Conservation (phyloP, 306 rosid genomes). For the Pachyrhizus erosus region DNA sequence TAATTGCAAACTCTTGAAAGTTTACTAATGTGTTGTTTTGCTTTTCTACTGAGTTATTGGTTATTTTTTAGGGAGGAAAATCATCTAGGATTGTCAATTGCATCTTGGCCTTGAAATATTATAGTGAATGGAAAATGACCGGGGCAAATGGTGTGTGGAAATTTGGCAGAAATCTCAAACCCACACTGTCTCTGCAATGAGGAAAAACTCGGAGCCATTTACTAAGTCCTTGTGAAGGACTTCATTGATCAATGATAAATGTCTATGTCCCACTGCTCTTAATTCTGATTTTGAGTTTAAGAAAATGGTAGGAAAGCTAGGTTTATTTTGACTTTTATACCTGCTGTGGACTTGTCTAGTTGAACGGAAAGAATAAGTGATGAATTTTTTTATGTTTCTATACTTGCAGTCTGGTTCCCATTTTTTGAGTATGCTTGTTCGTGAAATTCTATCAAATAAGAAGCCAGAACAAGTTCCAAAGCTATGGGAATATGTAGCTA, state of each 20-base stretch:
- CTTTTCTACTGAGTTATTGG: slow-evolving; percentile 1
- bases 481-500: slow-evolving; percentile 54
- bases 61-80: slow-evolving; percentile 77
- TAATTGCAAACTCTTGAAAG: no score
- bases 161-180: no score
- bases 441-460: no score
- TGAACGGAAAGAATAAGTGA: no score
- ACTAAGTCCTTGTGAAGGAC: slow-evolving; percentile 74
- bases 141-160: slow-evolving; percentile 79
- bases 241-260: slow-evolving; percentile 71
- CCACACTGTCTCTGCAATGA: slow-evolving; percentile 53
- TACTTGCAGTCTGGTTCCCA: no score
- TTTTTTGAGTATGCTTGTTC: no score
- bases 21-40: neutral
- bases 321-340: no score
- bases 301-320: no score
- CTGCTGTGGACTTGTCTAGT: no score
- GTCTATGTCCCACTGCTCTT: no score
- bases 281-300: no score
- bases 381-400: no score
- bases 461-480: slow-evolving; percentile 89
- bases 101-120: slow-evolving; percentile 85
- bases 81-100: slow-evolving; percentile 84
- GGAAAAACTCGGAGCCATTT: slow-evolving; percentile 86
- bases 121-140: slow-evolving; percentile 76